Base-by-base conservation (phyloP, 805 yeast genomes). In the Spathaspora boniae region DNA sequence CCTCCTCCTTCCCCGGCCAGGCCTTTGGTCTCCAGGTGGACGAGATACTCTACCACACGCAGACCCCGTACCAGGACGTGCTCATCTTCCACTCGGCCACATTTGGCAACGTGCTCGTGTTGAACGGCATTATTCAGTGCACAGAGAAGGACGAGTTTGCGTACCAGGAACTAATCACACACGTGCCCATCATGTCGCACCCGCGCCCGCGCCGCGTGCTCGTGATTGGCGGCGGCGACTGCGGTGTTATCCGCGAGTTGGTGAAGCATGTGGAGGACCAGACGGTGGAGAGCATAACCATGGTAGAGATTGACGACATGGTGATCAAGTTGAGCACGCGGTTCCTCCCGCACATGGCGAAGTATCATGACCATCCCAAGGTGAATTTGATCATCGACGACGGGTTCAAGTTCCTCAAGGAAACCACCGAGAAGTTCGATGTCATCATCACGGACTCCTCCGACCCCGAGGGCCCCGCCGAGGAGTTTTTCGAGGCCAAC, bases 381-480 rank as follows among this genome's bases (percentile, higher is more conserved):
- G 87, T 84, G 11, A 65, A 74, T 21, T 75, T 88, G 9, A 68
- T 77, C 36, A 69, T 88, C 34, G 77, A 78, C 36, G 97, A 88
- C 62, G 97, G 97, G 2, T 88, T 88, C 66, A 70, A 86, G 58
- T 88, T 62, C 55, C 68, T 88, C 46, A 70, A 78, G 41, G 39
- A 47, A 23, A 42, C 47, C 14, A 16, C 65, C 9, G 69, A 69
- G 23, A 74, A 74, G 46, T 88, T 70, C 53, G 96, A 88, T 58
- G 81, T 89, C 21, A 85, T 88, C 40, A 86, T 88, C 42, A 85
- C 95, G 12, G 97, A 88, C 58, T 85, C 95, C 2, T 82, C 94
- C 2, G 97, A 88, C 58, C 96, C 96, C 1, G 96, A 88, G 49
- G 96, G 93, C 3, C 97, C 97, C 5, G 97, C 97, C 1, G 94